These are phyloP conservation scores for Ensete glaucum DNA, from an alignment of 176 grass and related monocot genomes.

Conservation along the genomic window DNA sequence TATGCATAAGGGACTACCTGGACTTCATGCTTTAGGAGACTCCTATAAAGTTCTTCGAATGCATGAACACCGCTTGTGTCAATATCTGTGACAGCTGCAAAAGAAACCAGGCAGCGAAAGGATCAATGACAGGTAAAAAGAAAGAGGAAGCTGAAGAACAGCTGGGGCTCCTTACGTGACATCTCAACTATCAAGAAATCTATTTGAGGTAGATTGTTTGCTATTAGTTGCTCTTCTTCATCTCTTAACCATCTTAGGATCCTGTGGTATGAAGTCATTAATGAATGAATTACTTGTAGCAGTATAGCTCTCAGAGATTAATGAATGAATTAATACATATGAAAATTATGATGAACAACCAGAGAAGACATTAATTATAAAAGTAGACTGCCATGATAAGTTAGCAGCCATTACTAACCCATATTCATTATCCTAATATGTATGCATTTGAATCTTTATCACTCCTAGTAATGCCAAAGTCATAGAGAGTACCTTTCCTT, in stretches of 20 bases:
- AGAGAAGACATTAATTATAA: too few relatives aligned
- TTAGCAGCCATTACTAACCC: too few relatives aligned
- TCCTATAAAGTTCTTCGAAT: conserved; percentile 54
- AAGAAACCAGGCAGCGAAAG: background rate
- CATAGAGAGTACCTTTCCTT: conserved; percentile 47
- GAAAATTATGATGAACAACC: too few relatives aligned
- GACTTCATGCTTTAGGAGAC: conserved; percentile 56
- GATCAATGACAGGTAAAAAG: conserved; percentile 4
- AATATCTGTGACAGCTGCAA: conserved; percentile 83
- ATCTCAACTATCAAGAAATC: conserved; percentile 62
- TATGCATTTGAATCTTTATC: too few relatives aligned
- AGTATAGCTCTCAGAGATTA: too few relatives aligned
- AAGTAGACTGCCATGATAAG: too few relatives aligned
- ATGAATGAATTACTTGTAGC: too few relatives aligned
- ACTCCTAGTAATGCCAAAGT: too few relatives aligned
- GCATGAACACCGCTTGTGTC: conserved; percentile 87
- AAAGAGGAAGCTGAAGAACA: background rate
- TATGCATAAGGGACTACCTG: conserved; percentile 33
- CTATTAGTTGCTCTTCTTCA: conserved; percentile 48
- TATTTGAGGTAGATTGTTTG: conserved; percentile 29
- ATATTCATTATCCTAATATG: too few relatives aligned
- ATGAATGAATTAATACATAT: too few relatives aligned
- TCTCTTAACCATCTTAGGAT: conserved; percentile 92
- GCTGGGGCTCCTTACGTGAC: conserved; percentile 48
- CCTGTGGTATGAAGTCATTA: conserved; percentile 29